Evolutionary conservation across 1,139 yeast species (phyloP), one percentile per base, ranked within the genome.

Genomic region (Saccharomycopsis hybrid): DNA sequence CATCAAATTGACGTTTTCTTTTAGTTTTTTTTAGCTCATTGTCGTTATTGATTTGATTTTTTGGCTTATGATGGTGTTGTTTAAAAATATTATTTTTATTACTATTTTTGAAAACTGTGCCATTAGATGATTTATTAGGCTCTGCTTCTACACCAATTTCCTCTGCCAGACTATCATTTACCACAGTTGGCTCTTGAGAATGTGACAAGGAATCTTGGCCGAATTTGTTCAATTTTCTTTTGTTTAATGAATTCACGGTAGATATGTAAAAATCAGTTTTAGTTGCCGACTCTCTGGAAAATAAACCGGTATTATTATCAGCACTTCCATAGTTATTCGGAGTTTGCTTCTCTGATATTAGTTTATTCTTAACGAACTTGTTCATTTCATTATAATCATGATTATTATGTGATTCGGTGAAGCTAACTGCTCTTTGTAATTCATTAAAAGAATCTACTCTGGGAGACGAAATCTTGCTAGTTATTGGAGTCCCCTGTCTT

Each of bases 381-480:
- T 36, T 36, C 7, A 5, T 8, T 9, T 36, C 24, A 36, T 36
- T n/a, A 36, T 36, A 36, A n/a, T 36, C 24, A 24, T n/a, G 7
- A 7, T 5, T 4, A 13, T 36, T 5, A 5, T 8, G 18, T 13
- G n/a, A 5, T 36, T 36, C 18, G 24, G 24, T 36, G 24, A 5
- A 5, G 7, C 24, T n/a, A 36, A 36, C n/a, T 9, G 5, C 18
- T 36, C 39, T 8, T 13, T 13, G 24, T 5, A 39, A 7, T 25
- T 11, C 11, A 7, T 5, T 7, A 13, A 13, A 5, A 5, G 42
- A 25, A 5, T 11, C 5, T 2, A 41, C 8, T 28, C 33, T 27
- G 8, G 44, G 44, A 41, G 44, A 25, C 25, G 18, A n/a, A 29
- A 41, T 13, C 25, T 29, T 30, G 29, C 44, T 41, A 41, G 44